Percentiles rank a stretch among this genome's conserved stretches.
Conservation (phyloP, 2,329 filamentous ascomycete species). For the Aspergillus clavatus region DNA sequence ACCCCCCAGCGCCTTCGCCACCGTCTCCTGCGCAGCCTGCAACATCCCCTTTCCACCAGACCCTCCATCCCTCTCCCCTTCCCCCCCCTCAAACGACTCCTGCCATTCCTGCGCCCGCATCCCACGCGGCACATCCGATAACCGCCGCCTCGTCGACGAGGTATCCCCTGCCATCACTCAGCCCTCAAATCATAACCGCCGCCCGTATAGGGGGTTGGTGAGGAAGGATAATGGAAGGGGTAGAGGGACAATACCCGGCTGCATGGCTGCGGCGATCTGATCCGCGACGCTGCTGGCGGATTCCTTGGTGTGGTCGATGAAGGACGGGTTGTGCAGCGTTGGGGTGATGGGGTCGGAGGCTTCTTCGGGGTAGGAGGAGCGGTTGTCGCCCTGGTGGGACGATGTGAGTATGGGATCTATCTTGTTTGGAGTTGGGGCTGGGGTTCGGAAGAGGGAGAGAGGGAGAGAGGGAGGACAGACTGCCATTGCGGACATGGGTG, state of each 20-base stretch:
- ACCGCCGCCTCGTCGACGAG: slow-evolving; percentile 12
- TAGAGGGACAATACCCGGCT: slow-evolving; percentile 23
- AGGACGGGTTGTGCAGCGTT: slow-evolving; percentile 13
- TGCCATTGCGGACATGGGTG: slow-evolving; percentile 13
- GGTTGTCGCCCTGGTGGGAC: slow-evolving; percentile 11
- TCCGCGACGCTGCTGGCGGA: slow-evolving; percentile 19
- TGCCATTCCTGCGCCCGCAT: slow-evolving; percentile 7
- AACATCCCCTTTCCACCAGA: slow-evolving; percentile 14
- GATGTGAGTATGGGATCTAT: too few species aligned
- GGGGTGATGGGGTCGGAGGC: slow-evolving; percentile 14
- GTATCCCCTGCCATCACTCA: slow-evolving; percentile 14
- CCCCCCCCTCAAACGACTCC: background rate
- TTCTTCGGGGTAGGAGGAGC: slow-evolving; percentile 8
- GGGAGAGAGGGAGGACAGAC: slow-evolving; percentile 4
- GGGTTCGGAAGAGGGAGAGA: too few species aligned
- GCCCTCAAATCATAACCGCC: background rate
- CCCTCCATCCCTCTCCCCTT: slow-evolving; percentile 5
- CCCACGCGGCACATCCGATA: slow-evolving; percentile 16
- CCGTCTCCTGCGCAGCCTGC: slow-evolving; percentile 18
- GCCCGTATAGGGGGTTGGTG: too few species aligned
- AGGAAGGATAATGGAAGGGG: background rate
- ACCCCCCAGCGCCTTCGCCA: slow-evolving; percentile 24
- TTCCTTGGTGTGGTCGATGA: slow-evolving; percentile 7
- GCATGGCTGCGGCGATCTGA: slow-evolving; percentile 13
- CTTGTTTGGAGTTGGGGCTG: too few species aligned